These are phyloP conservation scores for Calycina herbarum DNA, from an alignment of 2,329 filamentous ascomycete species.

Conservation along the genomic window DNA sequence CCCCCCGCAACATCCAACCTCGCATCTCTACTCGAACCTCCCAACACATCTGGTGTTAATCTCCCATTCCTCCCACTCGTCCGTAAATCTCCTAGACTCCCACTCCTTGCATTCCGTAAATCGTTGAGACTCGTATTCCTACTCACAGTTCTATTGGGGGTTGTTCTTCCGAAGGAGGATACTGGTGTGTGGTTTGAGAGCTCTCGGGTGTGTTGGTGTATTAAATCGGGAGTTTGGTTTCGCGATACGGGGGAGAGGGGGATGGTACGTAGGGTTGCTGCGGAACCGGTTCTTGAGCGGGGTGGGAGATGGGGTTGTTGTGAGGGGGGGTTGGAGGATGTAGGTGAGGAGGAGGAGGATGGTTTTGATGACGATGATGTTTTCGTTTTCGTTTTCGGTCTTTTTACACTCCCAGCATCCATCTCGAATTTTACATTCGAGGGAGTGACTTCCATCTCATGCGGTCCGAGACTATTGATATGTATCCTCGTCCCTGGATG, in stretches of 20 bases:
- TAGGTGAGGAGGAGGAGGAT: neutral
- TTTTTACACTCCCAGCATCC: slow-evolving; percentile 9
- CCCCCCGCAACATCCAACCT: slow-evolving; percentile 13
- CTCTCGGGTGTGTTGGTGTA: neutral
- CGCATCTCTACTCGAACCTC: slow-evolving; percentile 6
- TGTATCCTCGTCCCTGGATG: slow-evolving; percentile 4
- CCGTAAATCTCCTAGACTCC: neutral
- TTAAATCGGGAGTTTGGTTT: slow-evolving; percentile 3
- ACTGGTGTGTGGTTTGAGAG: slow-evolving; percentile 1
- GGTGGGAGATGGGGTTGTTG: neutral
- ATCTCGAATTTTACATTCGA: slow-evolving; percentile 9
- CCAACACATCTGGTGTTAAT: slow-evolving; percentile 5
- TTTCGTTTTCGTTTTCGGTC: slow-evolving; percentile 6
- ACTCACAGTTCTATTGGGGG: neutral
- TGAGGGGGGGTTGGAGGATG: neutral
- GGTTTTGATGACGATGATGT: neutral
- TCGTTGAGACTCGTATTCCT: slow-evolving; percentile 7
- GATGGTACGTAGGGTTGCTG: neutral
- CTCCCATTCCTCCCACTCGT: slow-evolving; percentile 1
- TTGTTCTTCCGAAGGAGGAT: neutral
- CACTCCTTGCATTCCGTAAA: neutral
- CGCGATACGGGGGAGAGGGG: slow-evolving; percentile 5
- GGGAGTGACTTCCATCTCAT: slow-evolving; percentile 13
- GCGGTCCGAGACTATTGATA: slow-evolving; percentile 8
- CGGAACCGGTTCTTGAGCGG: neutral